Base-by-base conservation (phyloP, 2,329 filamentous ascomycete species). In the Trichoderma aggressivum region DNA sequence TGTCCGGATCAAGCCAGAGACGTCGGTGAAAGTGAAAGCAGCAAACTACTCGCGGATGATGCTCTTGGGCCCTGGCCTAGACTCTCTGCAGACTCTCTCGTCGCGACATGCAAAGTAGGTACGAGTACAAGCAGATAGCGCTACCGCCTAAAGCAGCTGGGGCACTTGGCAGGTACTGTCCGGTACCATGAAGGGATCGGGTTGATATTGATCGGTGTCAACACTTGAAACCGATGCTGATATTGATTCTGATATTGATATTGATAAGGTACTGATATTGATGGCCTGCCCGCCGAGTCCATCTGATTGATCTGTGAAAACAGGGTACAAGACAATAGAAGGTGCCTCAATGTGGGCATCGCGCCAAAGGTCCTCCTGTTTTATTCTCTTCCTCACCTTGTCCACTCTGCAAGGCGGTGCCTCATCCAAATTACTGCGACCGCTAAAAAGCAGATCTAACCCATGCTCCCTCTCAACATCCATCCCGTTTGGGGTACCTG, bases 401-500 rank as follows among this genome's bases (percentile, higher is more conserved):
- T 56, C 47, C n/a, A 26, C 21, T n/a, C 16, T 36, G 65, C 39
- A 32, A 61, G 55, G 56, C 36, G 14, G n/a, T 61, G 56, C 56
- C 47, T 69, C 39, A 53, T 53, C 30, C 56, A 61, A 34, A 36
- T 53, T 36, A 36, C 66, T 60, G 65, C 39, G 56, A 53, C 36
- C 7, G n/a, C n/a, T 18, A 30, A 58, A 58, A 59, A 28, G 39
- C 32, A 60, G 65, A 34, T 68, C 65, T 8, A 26, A 30, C 53
- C 53, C 64, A 60, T 68, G 55, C 65, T 53, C n/a, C n/a, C n/a
- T n/a, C 56, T 61, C 60, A 69, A 18, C 56, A 58, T 62, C 59
- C 56, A 21, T 59, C 64, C 66, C 28, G 39, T 69, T 53, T 69
- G 66, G 56, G 66, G 66, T 60, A 53, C 63, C 63, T 66, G 50